phyloP scores from a whole-genome alignment of 2,329 filamentous ascomycete species.

The Cercospora janseana region DNA sequence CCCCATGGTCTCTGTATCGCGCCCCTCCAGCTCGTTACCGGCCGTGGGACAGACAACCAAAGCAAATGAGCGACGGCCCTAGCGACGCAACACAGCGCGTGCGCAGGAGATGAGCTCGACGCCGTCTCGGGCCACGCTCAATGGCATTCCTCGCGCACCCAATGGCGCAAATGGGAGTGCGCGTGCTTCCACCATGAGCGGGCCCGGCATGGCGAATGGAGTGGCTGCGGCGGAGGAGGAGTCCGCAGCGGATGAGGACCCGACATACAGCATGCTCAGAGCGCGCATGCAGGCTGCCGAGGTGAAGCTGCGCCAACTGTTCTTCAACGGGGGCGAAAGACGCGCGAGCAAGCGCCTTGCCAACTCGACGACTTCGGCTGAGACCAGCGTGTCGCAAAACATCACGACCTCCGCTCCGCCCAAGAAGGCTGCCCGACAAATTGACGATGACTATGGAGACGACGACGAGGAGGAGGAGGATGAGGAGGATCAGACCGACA shows the following conservation, averaged over 20 bases:
- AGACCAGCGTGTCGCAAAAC: constrained; percentile 34
- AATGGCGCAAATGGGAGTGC: constrained; percentile 37
- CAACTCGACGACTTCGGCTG: constrained; percentile 9
- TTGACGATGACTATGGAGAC: constrained; percentile 83
- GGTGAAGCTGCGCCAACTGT: constrained; percentile 72
- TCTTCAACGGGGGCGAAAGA: constrained; percentile 47
- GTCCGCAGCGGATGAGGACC: constrained; percentile 51
- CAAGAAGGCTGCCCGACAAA: constrained; percentile 74
- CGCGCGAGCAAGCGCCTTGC: constrained; percentile 27
- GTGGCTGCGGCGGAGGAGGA: constrained; percentile 39
- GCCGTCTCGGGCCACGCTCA: constrained; percentile 43
- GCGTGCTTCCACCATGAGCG: constrained; percentile 47
- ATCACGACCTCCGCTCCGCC: constrained; percentile 51
- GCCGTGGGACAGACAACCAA: neutral
- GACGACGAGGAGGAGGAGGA: constrained; percentile 65
- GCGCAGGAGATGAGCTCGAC: constrained; percentile 36
- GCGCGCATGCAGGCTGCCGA: constrained; percentile 76
- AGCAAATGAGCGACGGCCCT: constrained; percentile 16
- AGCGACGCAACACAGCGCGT: constrained; percentile 16
- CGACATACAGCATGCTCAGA: constrained; percentile 60
- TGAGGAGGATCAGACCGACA: constrained; percentile 45
- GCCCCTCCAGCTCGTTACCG: constrained; percentile 11
- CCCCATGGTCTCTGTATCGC: constrained; percentile 23
- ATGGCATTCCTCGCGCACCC: constrained; percentile 29
- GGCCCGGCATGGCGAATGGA: constrained; percentile 15